These are phyloP conservation scores for Neurospora discreta DNA, from an alignment of 495 filamentous ascomycete species.

Conservation along the genomic window DNA sequence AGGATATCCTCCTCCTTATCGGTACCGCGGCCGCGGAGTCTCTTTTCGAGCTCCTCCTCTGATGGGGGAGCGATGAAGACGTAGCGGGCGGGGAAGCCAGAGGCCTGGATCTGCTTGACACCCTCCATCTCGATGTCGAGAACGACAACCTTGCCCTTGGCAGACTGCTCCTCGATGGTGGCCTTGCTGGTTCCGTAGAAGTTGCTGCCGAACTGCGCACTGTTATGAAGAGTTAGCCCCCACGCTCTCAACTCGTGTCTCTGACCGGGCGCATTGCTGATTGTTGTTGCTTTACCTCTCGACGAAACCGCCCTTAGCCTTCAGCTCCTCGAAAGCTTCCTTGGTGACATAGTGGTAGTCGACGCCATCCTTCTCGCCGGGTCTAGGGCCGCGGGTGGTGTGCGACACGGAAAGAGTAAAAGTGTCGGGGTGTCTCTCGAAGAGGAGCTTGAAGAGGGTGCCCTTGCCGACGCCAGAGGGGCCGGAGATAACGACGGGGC, in stretches of 20 bases:
- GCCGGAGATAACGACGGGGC: slow-evolving; percentile 78
- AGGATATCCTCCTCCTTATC: slow-evolving; percentile 68
- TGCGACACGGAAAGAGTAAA: slow-evolving; percentile 82
- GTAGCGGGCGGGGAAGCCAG: slow-evolving; percentile 66
- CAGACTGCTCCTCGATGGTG: slow-evolving; percentile 63
- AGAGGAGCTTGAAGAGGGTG: slow-evolving; percentile 67
- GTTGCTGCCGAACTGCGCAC: slow-evolving; percentile 76
- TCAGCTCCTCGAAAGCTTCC: slow-evolving; percentile 57
- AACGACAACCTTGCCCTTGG: slow-evolving; percentile 54
- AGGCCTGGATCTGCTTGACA: slow-evolving; percentile 84
- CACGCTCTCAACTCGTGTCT: not conserved
- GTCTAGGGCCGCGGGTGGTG: slow-evolving; percentile 69
- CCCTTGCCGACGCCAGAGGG: slow-evolving; percentile 82
- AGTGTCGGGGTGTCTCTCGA: slow-evolving; percentile 51
- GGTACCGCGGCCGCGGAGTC: slow-evolving; percentile 72
- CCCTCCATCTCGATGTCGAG: slow-evolving; percentile 98
- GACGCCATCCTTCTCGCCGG: slow-evolving; percentile 62
- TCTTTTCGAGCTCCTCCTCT: slow-evolving; percentile 59
- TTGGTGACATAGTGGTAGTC: slow-evolving; percentile 74
- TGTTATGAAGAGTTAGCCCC: slow-evolving; percentile 22
- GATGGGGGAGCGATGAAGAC: slow-evolving; percentile 77
- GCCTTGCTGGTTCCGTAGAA: slow-evolving; percentile 73
- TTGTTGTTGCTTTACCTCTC: slow-evolving; percentile 34
- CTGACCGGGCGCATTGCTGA: not conserved
- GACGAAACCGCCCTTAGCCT: slow-evolving; percentile 64